Evolutionary conservation across 2,329 filamentous ascomycete species (phyloP), one percentile per base, ranked within the genome.

Genomic region (Diaporthe velutina): DNA sequence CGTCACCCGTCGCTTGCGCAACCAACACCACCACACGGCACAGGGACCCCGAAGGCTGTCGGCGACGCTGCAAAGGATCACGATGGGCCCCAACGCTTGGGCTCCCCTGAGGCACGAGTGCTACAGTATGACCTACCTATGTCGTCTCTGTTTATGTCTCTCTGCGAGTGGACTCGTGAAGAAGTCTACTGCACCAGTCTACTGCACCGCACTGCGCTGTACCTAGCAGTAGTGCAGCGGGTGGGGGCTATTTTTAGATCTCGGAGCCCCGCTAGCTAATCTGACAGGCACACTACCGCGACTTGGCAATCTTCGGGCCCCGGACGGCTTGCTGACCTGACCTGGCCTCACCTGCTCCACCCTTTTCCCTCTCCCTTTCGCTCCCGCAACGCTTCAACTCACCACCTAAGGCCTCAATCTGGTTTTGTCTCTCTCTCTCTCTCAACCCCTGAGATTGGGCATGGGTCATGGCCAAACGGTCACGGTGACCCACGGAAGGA

Each of bases 191-290:
- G 55, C 50, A 28, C 6, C 42, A 30, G 22, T 42, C 57, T 60
- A 25, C 57, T 60, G 55, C 50, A 28, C 50, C 25, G 50, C 25
- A 28, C 50, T 25, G 58, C 58, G 30, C 58, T 10, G 40, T 45
- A 64, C 7, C 58, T 45, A 30, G 19, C 42, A 30, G 48, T 35
- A 30, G 68, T 38, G 42, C 55, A 28, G 42, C 28, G 45, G 57
- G 73, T 74, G 73, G 73, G 73, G 67, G 73, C 73, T 74, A 74
- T 74, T 74, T 74, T 74, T 74, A 74, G 73, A 35, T 22, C 57
- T 55, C 67, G 48, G 45, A 61, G 55, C 72, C 57, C 73, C 73
- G 48, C 73, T 74, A 74, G 67, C 28, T 54, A 66, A 57, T 74
- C 48, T 71, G 48, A 52, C 48, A 35, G 22, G 60, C 38, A 35